Evolutionary conservation across 2,329 filamentous ascomycete species (phyloP).

Genomic region (Blastomyces gilchristii): DNA sequence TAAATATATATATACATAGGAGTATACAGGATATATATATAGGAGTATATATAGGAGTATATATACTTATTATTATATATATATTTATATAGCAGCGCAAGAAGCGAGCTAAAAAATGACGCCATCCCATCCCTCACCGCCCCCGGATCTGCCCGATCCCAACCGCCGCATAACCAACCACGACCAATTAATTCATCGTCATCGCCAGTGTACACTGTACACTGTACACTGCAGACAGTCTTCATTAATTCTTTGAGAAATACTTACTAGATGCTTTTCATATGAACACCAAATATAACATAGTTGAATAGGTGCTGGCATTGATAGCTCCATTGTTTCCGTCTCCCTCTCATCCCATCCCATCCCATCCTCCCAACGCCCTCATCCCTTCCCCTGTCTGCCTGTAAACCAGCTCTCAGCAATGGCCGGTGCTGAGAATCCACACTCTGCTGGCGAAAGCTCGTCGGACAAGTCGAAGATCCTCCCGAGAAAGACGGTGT

Average conservation of each 20-base stretch:
- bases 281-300: neutral
- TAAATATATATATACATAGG: no score
- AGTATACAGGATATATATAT: no score
- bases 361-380: neutral
- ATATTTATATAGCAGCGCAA: no score
- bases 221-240: neutral
- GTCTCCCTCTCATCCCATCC: neutral
- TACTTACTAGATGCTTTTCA: neutral
- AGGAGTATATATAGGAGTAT: no score
- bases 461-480: constrained; percentile 8
- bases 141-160: neutral
- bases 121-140: neutral
- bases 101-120: neutral
- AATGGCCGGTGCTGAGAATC: constrained; percentile 13
- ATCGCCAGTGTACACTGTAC: no score
- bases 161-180: neutral
- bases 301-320: neutral
- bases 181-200: no score
- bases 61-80: no score
- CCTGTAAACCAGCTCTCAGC: constrained; percentile 4
- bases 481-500: constrained; percentile 38
- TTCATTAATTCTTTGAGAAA: neutral
- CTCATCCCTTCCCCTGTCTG: neutral
- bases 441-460: constrained; percentile 4
- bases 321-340: neutral